A percentile compares a stretch with the other conserved stretches of the same genome.
These are phyloP conservation scores for Tausonia pullulans DNA, from an alignment of 1,284 basidiomycete species.

Conservation along the genomic window DNA sequence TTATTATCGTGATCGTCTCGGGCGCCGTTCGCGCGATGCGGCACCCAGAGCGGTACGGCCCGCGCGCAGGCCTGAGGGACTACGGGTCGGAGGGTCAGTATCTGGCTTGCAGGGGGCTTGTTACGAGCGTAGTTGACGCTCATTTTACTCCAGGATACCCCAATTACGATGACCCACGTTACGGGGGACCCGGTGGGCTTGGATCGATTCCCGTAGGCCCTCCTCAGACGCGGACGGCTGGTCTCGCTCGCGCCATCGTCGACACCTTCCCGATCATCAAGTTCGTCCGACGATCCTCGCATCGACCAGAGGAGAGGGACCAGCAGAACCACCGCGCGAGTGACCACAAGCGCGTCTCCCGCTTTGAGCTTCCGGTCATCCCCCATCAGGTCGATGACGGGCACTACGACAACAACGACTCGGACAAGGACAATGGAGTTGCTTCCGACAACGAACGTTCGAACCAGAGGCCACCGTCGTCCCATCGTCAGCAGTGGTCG, in stretches of 20 bases:
- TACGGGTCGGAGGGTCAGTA: constrained; percentile 17
- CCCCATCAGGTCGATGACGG: constrained; percentile 1
- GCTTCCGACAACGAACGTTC: too few species aligned
- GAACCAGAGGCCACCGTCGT: background rate
- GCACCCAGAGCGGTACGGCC: constrained; percentile 83
- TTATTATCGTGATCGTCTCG: constrained; percentile 58
- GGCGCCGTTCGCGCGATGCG: constrained; percentile 71
- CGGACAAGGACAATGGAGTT: too few species aligned
- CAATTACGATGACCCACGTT: constrained; percentile 12
- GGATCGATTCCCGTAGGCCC: constrained; percentile 31
- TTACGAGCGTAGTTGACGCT: too few species aligned
- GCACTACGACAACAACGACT: too few species aligned
- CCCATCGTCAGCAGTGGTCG: background rate
- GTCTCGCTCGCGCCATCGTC: constrained; percentile 75
- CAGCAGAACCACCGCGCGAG: background rate
- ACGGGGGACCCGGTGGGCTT: constrained; percentile 32
- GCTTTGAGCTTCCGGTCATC: background rate
- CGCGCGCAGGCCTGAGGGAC: constrained; percentile 34
- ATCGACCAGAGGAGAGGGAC: background rate
- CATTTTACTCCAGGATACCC: background rate
- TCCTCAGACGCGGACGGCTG: constrained; percentile 59
- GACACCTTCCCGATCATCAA: constrained; percentile 90
- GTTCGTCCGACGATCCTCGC: constrained; percentile 43
- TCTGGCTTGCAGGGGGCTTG: too few species aligned
- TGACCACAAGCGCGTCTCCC: background rate